A percentile compares a stretch with the other conserved stretches of the same genome.
These are phyloP conservation scores for Bolboschoenoplectus hybrid DNA, from an alignment of 202 grass and related monocot species.

Conservation along the genomic window DNA sequence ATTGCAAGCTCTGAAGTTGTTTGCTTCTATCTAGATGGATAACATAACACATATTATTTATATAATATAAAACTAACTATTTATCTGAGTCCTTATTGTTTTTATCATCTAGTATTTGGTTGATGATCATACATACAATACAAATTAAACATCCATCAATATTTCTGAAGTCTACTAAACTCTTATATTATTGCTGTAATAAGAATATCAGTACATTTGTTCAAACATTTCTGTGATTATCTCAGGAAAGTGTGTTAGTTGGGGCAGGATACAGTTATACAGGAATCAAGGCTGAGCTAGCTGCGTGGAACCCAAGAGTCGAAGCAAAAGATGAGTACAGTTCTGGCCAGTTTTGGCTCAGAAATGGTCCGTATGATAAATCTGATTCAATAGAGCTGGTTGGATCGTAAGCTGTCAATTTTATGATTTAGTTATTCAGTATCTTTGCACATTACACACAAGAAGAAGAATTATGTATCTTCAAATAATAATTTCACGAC, in stretches of 20 bases:
- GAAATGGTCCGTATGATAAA: slow-evolving; percentile 21
- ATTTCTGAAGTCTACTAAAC: background rate
- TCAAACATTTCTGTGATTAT: background rate
- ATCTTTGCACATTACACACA: background rate
- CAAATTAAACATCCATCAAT: background rate
- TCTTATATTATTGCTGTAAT: background rate
- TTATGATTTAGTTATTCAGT: background rate
- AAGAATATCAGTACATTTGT: background rate
- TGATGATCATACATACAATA: background rate
- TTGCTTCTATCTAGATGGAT: background rate
- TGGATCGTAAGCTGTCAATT: slow-evolving; percentile 33
- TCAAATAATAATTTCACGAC: background rate
- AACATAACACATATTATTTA: too few relatives aligned
- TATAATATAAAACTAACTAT: too few relatives aligned
- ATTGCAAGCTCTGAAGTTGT: background rate
- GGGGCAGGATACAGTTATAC: slow-evolving; percentile 35
- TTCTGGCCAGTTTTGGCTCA: slow-evolving; percentile 39
- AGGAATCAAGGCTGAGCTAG: slow-evolving; percentile 29
- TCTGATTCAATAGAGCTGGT: slow-evolving; percentile 44
- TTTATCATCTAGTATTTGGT: background rate
- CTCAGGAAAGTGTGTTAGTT: slow-evolving; percentile 37
- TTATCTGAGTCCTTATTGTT: too few relatives aligned
- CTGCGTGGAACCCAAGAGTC: slow-evolving; percentile 27
- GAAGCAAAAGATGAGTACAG: slow-evolving; percentile 32
- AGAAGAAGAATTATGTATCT: background rate